These are phyloP conservation scores for Isabelozyma heimii DNA, from an alignment of 805 yeast genomes.

Conservation along the genomic window DNA sequence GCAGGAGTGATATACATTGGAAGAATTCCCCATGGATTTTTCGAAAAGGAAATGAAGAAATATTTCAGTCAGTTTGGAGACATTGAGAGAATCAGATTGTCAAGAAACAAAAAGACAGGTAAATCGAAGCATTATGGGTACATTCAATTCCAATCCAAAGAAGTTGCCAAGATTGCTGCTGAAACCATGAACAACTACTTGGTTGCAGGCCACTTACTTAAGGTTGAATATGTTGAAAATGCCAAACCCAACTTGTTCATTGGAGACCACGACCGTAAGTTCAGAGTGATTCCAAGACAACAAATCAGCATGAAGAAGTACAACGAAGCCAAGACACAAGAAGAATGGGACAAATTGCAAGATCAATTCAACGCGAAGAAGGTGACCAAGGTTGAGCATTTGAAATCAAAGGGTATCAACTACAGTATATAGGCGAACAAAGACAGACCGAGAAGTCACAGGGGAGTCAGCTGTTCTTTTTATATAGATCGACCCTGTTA, in stretches of 20 bases:
- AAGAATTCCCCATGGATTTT: conserved; percentile 88
- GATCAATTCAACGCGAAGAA: conserved; percentile 42
- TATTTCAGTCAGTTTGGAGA: conserved; percentile 92
- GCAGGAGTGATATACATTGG: conserved; percentile 85
- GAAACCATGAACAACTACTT: conserved; percentile 96
- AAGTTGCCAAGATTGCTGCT: conserved; percentile 83
- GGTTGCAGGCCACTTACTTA: conserved; percentile 80
- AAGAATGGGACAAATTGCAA: conserved; percentile 54
- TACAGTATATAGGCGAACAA: conserved; percentile 20
- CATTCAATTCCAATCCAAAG: conserved; percentile 70
- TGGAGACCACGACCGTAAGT: conserved; percentile 50
- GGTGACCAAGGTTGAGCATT: conserved; percentile 44
- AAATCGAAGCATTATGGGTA: conserved; percentile 89
- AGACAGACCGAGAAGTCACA: no score
- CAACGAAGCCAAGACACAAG: conserved; percentile 56
- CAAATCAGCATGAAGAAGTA: conserved; percentile 51
- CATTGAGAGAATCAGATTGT: conserved; percentile 71
- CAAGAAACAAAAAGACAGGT: conserved; percentile 89
- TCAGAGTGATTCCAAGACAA: conserved; percentile 58
- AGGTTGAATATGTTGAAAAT: conserved; percentile 53
- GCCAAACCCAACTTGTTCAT: conserved; percentile 58
- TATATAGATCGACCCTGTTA: no score
- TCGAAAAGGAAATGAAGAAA: conserved; percentile 72
- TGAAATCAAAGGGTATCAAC: conserved; percentile 59
- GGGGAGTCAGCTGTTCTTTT: no score